Evolutionary conservation across 768 basidiomycete genomes (phyloP), one percentile per base, ranked within the genome.

Genomic region (Phaeolepiota aurea): DNA sequence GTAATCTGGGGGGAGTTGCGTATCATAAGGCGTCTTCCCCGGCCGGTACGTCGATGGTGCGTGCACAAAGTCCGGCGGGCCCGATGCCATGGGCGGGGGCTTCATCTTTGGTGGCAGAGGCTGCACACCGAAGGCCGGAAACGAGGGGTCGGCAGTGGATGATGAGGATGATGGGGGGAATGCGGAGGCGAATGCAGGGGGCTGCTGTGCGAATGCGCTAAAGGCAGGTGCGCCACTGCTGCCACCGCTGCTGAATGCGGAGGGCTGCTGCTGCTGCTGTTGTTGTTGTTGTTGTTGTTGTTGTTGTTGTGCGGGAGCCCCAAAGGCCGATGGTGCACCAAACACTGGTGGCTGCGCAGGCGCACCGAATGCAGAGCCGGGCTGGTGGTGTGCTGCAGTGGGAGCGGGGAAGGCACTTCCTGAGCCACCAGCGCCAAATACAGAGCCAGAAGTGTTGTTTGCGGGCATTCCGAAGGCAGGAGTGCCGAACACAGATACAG

Each of bases 1-100:
- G 56, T 87, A 88, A 48, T 79, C 68, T n/a, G 50, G 47, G 4
- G 82, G 83, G 21, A 87, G 63, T 18, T 70, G 52, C 21, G 42
- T 49, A 43, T 78, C 76, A 49, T 82, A 84, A 42, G 72, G 72
- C 45, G 77, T 72, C 28, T 63, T 45, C 4, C 68, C 73, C 2
- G 71, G 70, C 48, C 66, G 63, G 48, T 65, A 67, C 41, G 62
- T 52, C 23, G 53, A 35, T 14, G 7, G 7, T 15, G 18, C 33
- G 16, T 19, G 7, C 16, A 19, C 18, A 55, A 62, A 62, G 38
- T 62, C 57, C 5, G 57, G 57, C 3, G 46, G 44, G 5, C 50
- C 46, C n/a, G 42, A 5, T 9, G 9, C 18, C 5, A 25, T 10
- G 13, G 12, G 43, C 31, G 12, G 44, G 12, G 44, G 25, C n/a